Evolutionary conservation across 2,329 filamentous ascomycete genomes (phyloP).

Genomic region (Aspergillus clavatus): DNA sequence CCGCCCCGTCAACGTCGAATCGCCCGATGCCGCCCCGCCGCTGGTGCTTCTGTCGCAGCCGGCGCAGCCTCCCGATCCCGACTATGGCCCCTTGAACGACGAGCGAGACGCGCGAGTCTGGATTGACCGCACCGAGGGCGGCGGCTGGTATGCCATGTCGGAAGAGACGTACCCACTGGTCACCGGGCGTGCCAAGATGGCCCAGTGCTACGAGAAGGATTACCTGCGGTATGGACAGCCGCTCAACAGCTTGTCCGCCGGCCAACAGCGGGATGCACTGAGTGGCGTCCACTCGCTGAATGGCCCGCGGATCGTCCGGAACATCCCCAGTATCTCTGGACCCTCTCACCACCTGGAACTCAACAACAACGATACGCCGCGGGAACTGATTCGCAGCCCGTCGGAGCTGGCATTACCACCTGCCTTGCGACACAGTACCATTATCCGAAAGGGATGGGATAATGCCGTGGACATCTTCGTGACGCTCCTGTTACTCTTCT

Average conservation of each 20-base stretch:
- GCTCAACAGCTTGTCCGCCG: slow-evolving; percentile 34
- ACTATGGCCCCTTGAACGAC: slow-evolving; percentile 40
- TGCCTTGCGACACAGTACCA: slow-evolving; percentile 38
- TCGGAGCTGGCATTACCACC: slow-evolving; percentile 37
- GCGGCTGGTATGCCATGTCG: slow-evolving; percentile 91
- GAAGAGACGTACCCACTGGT: slow-evolving; percentile 81
- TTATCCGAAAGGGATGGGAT: slow-evolving; percentile 44
- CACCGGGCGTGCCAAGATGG: slow-evolving; percentile 60
- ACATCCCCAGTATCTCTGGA: slow-evolving; percentile 44
- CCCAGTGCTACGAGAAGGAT: slow-evolving; percentile 53
- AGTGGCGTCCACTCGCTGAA: slow-evolving; percentile 68
- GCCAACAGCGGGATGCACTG: slow-evolving; percentile 57
- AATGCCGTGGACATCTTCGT: slow-evolving; percentile 44
- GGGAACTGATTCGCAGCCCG: slow-evolving; percentile 31
- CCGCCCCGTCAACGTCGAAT: slow-evolving; percentile 62
- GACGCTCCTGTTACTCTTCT: slow-evolving; percentile 35
- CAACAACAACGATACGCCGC: slow-evolving; percentile 37
- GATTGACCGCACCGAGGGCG: slow-evolving; percentile 78
- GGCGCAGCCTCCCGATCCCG: slow-evolving; percentile 52
- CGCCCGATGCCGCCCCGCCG: slow-evolving; percentile 58
- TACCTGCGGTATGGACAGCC: slow-evolving; percentile 39
- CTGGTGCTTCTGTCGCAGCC: slow-evolving; percentile 86
- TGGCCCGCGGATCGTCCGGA: slow-evolving; percentile 34
- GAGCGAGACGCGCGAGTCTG: slow-evolving; percentile 66
- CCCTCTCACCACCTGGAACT: slow-evolving; percentile 33